Percentiles rank a stretch among this genome's conserved stretches.
Evolutionary conservation across 1,139 yeast genomes (phyloP).

Genomic region (Candida mesenterica): DNA sequence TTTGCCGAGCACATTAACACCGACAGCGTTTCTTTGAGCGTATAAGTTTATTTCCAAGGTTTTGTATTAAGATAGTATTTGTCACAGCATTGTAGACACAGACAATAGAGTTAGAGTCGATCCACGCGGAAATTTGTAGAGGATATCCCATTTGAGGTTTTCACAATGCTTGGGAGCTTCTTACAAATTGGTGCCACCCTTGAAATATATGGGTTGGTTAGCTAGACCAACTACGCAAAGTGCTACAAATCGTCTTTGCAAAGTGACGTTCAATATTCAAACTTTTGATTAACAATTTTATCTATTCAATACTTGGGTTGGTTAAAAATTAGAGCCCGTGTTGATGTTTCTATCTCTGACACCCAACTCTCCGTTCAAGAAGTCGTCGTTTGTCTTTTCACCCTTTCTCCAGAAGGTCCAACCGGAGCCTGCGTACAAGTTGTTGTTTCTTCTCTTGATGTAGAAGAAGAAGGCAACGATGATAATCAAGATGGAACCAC

Average conservation of each 20-base stretch:
- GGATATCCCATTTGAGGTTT: no score
- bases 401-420: constrained; percentile 56
- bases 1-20: constrained; percentile 57
- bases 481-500: constrained; percentile 43
- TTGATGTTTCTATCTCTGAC: constrained; percentile 45
- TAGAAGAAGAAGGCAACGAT: constrained; percentile 35
- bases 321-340: constrained; percentile 45
- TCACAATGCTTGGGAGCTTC: no score
- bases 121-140: no score
- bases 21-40: constrained; percentile 57
- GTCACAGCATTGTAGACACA: background rate
- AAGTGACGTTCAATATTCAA: no score
- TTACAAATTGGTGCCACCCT: no score
- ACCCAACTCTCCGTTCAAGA: constrained; percentile 60
- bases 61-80: background rate
- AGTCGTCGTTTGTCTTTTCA: constrained; percentile 52
- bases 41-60: constrained; percentile 18
- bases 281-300: background rate
- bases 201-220: no score
- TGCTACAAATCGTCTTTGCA: no score
- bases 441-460: constrained; percentile 33
- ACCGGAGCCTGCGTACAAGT: constrained; percentile 26
- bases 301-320: background rate
- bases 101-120: no score
- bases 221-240: no score